A percentile compares a stretch with the other conserved stretches of the same genome.
Evolutionary conservation across 257 asterid genomes (phyloP).

Genomic region (Solanum paucissectum): DNA sequence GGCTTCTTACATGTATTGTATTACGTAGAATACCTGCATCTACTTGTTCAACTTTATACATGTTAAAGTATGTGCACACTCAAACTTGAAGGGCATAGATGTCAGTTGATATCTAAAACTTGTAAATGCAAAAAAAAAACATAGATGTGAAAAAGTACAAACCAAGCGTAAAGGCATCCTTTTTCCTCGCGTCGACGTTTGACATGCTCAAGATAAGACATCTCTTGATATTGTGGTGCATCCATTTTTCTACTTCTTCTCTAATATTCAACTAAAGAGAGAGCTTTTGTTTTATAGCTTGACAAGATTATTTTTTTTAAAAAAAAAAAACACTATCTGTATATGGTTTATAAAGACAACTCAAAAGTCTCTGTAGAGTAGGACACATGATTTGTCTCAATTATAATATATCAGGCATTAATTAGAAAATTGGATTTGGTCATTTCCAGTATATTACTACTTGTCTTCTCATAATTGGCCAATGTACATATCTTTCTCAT

Average conservation of each 20-base stretch:
- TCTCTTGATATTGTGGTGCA: slow-evolving; percentile 8
- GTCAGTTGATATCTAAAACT: neutral
- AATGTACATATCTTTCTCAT: neutral
- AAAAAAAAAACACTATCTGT: neutral
- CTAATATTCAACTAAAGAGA: neutral
- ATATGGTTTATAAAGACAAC: neutral
- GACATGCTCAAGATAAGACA: slow-evolving; percentile 7
- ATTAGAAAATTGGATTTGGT: neutral
- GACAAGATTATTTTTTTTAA: neutral
- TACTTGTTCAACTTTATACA: too few species aligned
- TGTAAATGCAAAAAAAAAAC: too few species aligned
- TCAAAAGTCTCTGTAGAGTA: neutral
- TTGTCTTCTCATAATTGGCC: neutral
- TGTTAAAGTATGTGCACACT: neutral
- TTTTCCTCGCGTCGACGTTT: slow-evolving; percentile 12
- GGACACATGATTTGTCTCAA: neutral
- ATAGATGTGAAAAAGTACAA: neutral
- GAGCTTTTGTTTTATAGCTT: neutral
- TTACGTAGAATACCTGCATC: neutral
- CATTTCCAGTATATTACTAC: neutral
- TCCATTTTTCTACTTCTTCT: slow-evolving; percentile 2
- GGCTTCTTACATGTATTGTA: neutral
- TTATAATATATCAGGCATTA: neutral
- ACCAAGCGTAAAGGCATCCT: slow-evolving; percentile 28
- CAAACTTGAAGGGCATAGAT: neutral